Conservation (phyloP, 441 rosid species). For the Aleurites moluccanus region DNA sequence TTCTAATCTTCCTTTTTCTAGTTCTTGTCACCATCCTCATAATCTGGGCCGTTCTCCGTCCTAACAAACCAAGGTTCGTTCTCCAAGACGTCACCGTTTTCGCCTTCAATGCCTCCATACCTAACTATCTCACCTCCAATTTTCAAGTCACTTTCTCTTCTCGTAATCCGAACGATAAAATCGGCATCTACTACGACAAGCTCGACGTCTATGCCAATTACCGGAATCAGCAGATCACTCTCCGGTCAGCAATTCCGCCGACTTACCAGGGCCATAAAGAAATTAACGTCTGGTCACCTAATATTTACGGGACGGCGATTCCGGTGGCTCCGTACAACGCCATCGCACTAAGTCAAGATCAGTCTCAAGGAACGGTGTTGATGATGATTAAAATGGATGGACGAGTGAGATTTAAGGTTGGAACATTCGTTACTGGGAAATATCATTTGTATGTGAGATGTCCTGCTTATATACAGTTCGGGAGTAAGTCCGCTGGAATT, state of each 20-base stretch:
- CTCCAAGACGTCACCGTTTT: slow-evolving; percentile 92
- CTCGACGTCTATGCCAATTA: slow-evolving; percentile 72
- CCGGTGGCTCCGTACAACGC: slow-evolving; percentile 79
- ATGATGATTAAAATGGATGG: slow-evolving; percentile 66
- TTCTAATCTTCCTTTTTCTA: slow-evolving; percentile 51
- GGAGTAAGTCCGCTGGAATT: slow-evolving; percentile 40
- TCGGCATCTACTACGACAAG: slow-evolving; percentile 84
- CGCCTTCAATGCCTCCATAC: slow-evolving; percentile 68
- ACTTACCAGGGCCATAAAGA: slow-evolving; percentile 85
- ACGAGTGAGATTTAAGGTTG: slow-evolving; percentile 77
- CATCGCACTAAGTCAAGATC: slow-evolving; percentile 40
- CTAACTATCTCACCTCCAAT: slow-evolving; percentile 69
- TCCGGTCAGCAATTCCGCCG: slow-evolving; percentile 51
- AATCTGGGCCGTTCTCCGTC: slow-evolving; percentile 75
- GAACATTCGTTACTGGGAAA: slow-evolving; percentile 52
- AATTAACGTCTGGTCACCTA: slow-evolving; percentile 75
- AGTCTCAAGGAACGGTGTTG: slow-evolving; percentile 38
- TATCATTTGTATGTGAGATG: slow-evolving; percentile 68
- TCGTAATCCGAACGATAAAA: slow-evolving; percentile 71
- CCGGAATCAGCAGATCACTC: slow-evolving; percentile 79
- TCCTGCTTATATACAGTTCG: slow-evolving; percentile 48
- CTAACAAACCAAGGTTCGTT: slow-evolving; percentile 68
- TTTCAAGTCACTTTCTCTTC: slow-evolving; percentile 76
- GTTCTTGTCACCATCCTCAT: slow-evolving; percentile 54
- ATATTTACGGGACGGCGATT: slow-evolving; percentile 51